Percentiles rank a stretch among this genome's conserved stretches.
phyloP scores from a whole-genome alignment of 768 basidiomycete species.

The Rhodocollybia butyracea region DNA sequence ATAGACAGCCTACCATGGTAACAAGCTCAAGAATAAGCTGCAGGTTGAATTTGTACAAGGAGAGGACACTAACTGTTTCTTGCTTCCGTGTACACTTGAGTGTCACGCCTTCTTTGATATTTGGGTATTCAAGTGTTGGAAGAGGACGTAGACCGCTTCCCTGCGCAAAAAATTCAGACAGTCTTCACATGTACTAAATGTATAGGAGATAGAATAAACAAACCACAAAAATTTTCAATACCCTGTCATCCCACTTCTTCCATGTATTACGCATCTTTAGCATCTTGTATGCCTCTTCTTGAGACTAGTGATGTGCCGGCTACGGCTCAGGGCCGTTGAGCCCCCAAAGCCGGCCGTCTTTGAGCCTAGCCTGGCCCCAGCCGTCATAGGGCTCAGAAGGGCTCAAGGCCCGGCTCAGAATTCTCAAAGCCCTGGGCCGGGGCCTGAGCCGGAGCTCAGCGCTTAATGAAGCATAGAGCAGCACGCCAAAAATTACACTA shows the following conservation, averaged over 20 bases:
- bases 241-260: conserved; percentile 48
- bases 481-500: no score
- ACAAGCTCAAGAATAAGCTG: no score
- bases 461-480: no score
- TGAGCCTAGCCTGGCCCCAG: no score
- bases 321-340: no score
- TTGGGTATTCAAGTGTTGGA: conserved; percentile 28
- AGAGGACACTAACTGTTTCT: conserved; percentile 36
- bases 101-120: conserved; percentile 42
- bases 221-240: conserved; percentile 41
- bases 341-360: no score
- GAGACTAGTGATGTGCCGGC: no score
- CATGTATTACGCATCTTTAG: conserved; percentile 37
- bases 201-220: conserved; percentile 11
- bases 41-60: neutral
- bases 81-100: conserved; percentile 43
- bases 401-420: no score
- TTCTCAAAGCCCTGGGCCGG: no score
- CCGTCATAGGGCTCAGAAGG: no score
- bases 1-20: conserved; percentile 40
- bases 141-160: conserved; percentile 4
- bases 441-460: no score
- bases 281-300: conserved; percentile 39
- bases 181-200: no score
- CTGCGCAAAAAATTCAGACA: neutral